A percentile compares a stretch with the other conserved stretches of the same genome.
These are phyloP conservation scores for Malassezia globosa DNA, from an alignment of 1,284 basidiomycete species.

Conservation along the genomic window DNA sequence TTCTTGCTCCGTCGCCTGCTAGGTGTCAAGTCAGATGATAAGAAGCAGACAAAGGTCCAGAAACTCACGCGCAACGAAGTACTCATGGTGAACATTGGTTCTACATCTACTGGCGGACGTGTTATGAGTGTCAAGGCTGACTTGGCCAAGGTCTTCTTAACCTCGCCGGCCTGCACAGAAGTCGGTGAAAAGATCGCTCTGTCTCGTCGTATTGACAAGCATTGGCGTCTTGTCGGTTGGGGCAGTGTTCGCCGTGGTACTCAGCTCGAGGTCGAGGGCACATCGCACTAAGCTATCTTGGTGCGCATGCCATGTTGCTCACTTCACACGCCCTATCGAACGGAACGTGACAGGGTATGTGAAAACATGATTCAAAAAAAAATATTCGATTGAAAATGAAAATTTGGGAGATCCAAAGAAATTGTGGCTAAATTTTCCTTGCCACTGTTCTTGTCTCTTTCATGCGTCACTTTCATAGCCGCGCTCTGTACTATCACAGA, in stretches of 20 bases:
- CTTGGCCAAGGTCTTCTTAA: slow-evolving; percentile 45
- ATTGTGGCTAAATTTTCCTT: too few species aligned
- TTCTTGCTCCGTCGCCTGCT: slow-evolving; percentile 62
- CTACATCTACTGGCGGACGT: slow-evolving; percentile 39
- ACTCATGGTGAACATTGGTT: slow-evolving; percentile 53
- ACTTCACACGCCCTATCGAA: too few species aligned
- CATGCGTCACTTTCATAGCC: too few species aligned
- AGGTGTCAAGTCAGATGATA: slow-evolving; percentile 97
- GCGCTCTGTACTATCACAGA: too few species aligned
- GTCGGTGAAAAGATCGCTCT: slow-evolving; percentile 47
- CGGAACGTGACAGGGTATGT: too few species aligned
- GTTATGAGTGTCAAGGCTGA: slow-evolving; percentile 44
- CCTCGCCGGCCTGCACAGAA: slow-evolving; percentile 44
- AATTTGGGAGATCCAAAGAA: too few species aligned
- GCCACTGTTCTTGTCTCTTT: too few species aligned
- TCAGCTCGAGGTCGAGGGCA: slow-evolving; percentile 39
- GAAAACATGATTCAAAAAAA: too few species aligned
- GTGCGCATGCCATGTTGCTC: too few species aligned
- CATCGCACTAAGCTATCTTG: too few species aligned
- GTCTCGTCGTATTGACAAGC: slow-evolving; percentile 59
- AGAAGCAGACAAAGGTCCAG: slow-evolving; percentile 83
- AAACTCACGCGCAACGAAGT: slow-evolving; percentile 89
- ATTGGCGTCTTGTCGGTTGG: slow-evolving; percentile 63
- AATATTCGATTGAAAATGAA: too few species aligned
- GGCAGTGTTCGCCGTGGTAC: slow-evolving; percentile 40